Conservation (phyloP, 2,329 filamentous ascomycete species). For the Stachybotrys elegans region DNA sequence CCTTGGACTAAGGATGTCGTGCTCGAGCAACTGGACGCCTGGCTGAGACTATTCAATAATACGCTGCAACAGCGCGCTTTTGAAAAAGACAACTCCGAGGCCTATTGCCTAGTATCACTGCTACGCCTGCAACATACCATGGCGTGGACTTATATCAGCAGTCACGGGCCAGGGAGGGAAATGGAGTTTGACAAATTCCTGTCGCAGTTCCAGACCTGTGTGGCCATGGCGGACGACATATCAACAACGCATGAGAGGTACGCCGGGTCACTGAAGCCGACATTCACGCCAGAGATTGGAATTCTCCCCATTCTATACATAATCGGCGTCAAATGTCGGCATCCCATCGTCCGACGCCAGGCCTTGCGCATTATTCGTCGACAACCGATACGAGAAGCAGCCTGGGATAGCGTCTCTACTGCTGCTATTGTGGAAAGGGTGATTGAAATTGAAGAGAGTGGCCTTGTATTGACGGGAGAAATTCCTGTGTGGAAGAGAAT, state of each 20-base stretch:
- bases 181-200: conserved; percentile 23
- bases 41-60: conserved; percentile 20
- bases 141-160: conserved; percentile 18
- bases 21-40: conserved; percentile 17
- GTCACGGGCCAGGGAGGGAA: conserved; percentile 18
- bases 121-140: conserved; percentile 26
- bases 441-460: conserved; percentile 29
- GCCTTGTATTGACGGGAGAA: conserved; percentile 17
- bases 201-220: conserved; percentile 21
- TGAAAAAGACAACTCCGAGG: conserved; percentile 7
- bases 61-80: conserved; percentile 14
- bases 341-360: conserved; percentile 25
- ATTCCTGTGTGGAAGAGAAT: conserved; percentile 22
- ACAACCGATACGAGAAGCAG: conserved; percentile 22
- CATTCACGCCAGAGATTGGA: conserved; percentile 28
- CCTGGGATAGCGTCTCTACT: conserved; percentile 26
- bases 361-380: conserved; percentile 19
- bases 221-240: conserved; percentile 16
- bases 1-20: conserved; percentile 6
- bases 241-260: conserved; percentile 16
- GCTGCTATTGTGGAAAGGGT: conserved; percentile 24
- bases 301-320: conserved; percentile 28
- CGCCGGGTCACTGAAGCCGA: conserved; percentile 15
- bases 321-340: conserved; percentile 28
- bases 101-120: conserved; percentile 16